phyloP scores from a whole-genome alignment of 495 filamentous ascomycete genomes.

The Trypethelium eluteriae region DNA sequence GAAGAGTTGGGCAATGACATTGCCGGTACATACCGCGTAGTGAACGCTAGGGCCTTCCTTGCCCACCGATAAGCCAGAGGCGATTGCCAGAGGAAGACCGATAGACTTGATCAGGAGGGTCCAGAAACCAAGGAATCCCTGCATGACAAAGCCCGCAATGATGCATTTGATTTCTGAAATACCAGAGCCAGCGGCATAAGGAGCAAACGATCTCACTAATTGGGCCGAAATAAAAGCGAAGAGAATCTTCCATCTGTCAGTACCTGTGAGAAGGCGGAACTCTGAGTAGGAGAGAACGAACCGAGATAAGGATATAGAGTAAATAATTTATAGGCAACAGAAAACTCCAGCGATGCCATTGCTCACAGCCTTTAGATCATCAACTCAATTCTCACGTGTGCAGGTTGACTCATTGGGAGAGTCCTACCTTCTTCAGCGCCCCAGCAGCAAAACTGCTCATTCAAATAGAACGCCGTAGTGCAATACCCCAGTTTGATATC shows the following conservation, averaged over 20 bases:
- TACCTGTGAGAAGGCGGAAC: neutral
- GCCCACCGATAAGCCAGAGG: constrained; percentile 87
- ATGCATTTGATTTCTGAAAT: constrained; percentile 99
- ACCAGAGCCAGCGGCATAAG: constrained; percentile 92
- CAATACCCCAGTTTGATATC: constrained; percentile 94
- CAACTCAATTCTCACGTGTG: neutral
- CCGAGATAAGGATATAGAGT: constrained; percentile 82
- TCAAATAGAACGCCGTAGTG: constrained; percentile 90
- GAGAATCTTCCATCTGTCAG: constrained; percentile 47
- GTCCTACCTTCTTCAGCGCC: constrained; percentile 73
- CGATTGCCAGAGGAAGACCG: constrained; percentile 83
- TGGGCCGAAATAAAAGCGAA: constrained; percentile 77
- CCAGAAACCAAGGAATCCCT: constrained; percentile 89
- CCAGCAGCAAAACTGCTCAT: constrained; percentile 98
- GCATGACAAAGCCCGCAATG: constrained; percentile 99
- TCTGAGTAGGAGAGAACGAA: constrained; percentile 35
- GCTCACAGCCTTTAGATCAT: constrained; percentile 57
- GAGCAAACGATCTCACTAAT: constrained; percentile 87
- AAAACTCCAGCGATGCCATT: constrained; percentile 86
- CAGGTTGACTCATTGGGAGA: neutral
- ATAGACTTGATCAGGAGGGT: constrained; percentile 93
- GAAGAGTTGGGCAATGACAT: constrained; percentile 90
- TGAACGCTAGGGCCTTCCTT: constrained; percentile 98
- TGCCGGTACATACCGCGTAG: constrained; percentile 95
- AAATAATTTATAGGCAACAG: constrained; percentile 75